A percentile compares a stretch with the other conserved stretches of the same genome.
phyloP scores from a whole-genome alignment of 2,329 filamentous ascomycete species.

The Diaporthe eres region DNA sequence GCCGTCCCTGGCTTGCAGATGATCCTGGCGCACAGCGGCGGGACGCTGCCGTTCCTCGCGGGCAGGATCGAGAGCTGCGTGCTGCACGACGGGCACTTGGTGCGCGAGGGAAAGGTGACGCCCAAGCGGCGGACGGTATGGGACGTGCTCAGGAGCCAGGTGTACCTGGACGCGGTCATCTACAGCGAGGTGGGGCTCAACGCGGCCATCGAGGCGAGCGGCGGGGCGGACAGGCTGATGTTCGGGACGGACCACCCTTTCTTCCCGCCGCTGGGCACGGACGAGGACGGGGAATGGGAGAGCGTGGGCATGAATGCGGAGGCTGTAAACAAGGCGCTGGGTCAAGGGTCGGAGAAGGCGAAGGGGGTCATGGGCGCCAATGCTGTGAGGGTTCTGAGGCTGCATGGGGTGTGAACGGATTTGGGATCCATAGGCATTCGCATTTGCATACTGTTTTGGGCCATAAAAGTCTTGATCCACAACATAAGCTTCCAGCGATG shows the following conservation, averaged over 20 bases:
- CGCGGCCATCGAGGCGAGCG: slow-evolving; percentile 76
- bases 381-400: slow-evolving; percentile 47
- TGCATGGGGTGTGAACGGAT: slow-evolving; percentile 43
- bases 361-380: slow-evolving; percentile 49
- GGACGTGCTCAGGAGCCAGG: slow-evolving; percentile 76
- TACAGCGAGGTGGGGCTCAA: slow-evolving; percentile 82
- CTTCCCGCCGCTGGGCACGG: slow-evolving; percentile 79
- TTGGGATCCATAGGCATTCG: background rate
- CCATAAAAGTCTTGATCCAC: slow-evolving; percentile 2
- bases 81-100: slow-evolving; percentile 83
- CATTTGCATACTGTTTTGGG: background rate
- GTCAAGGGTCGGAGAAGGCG: slow-evolving; percentile 45
- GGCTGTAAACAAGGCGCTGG: slow-evolving; percentile 47
- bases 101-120: slow-evolving; percentile 70
- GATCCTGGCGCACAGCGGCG: slow-evolving; percentile 88
- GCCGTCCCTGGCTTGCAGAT: slow-evolving; percentile 77
- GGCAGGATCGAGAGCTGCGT: slow-evolving; percentile 92
- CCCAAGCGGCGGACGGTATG: slow-evolving; percentile 64
- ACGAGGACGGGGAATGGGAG: slow-evolving; percentile 76
- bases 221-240: slow-evolving; percentile 78
- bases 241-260: slow-evolving; percentile 90
- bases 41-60: slow-evolving; percentile 89
- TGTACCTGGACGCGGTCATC: slow-evolving; percentile 90
- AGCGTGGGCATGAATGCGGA: slow-evolving; percentile 69
- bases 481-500: slow-evolving; percentile 20